A percentile compares a stretch with the other conserved stretches of the same genome.
Evolutionary conservation across 495 filamentous ascomycete species (phyloP).

Genomic region (Podospora pseudopauciseta): DNA sequence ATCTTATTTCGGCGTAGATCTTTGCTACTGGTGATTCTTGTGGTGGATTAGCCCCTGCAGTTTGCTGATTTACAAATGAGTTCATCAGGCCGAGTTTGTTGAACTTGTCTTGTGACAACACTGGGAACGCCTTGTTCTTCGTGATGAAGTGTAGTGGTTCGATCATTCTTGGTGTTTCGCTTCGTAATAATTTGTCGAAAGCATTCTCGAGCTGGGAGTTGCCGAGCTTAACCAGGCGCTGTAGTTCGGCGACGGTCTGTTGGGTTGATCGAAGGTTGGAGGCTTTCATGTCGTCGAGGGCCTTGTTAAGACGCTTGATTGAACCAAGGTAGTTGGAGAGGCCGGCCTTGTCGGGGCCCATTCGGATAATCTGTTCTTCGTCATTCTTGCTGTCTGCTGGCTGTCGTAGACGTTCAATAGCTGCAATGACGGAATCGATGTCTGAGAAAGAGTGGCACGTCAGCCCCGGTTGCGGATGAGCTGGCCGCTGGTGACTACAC

Average conservation of each 20-base stretch:
- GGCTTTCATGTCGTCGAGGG: slow-evolving; percentile 71
- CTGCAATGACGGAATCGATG: slow-evolving; percentile 78
- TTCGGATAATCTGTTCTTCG: slow-evolving; percentile 86
- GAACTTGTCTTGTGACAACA: slow-evolving; percentile 49
- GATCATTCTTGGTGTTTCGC: slow-evolving; percentile 65
- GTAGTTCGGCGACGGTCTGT: slow-evolving; percentile 78
- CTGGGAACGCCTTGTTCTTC: slow-evolving; percentile 61
- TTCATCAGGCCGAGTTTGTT: slow-evolving; percentile 50
- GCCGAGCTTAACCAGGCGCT: slow-evolving; percentile 69
- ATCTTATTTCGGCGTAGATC: slow-evolving; percentile 81
- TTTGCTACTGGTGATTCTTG: slow-evolving; percentile 62
- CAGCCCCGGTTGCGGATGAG: not conserved
- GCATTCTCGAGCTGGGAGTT: slow-evolving; percentile 76
- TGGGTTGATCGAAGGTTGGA: slow-evolving; percentile 90
- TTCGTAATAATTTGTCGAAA: slow-evolving; percentile 67
- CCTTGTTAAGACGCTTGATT: slow-evolving; percentile 80
- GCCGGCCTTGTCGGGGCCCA: slow-evolving; percentile 75
- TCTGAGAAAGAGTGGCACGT: slow-evolving; percentile 40
- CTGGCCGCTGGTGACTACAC: slow-evolving; percentile 22
- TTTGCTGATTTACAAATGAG: slow-evolving; percentile 40
- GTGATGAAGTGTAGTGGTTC: slow-evolving; percentile 92
- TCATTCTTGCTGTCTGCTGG: slow-evolving; percentile 82
- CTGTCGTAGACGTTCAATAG: slow-evolving; percentile 82
- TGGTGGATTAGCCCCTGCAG: slow-evolving; percentile 40
- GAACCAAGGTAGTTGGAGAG: slow-evolving; percentile 83